Base-by-base conservation (phyloP, 2,329 filamentous ascomycete species). In the Alternaria ventricosa region DNA sequence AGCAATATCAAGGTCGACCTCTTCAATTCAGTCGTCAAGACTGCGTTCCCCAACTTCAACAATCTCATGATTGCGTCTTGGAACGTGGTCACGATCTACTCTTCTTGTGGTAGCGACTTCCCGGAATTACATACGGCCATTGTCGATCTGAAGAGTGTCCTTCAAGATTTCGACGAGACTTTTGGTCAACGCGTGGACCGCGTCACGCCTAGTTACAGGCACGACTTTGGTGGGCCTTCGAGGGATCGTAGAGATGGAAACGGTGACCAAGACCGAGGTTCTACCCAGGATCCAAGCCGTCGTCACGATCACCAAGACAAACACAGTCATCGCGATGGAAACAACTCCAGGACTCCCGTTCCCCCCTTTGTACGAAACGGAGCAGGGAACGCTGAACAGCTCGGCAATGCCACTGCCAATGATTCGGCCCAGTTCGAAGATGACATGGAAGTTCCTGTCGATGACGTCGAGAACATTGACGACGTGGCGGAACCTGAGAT, bases 21-120 rank as follows among this genome's bases (percentile, higher is more conserved):
- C 6, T 79, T 78, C 69, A 67, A 78, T 47, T 68, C 57, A 3
- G 65, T 78, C 9, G 50, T 71, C 27, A 70, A 69, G 41, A 65
- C 69, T 0, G 73, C 75, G 0, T 73, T 78, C 9, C 75, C 76
- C 1, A 70, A 71, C 41, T 75, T 77, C 55, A 72, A 78, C 45
- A 72, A 75, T 36, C 28, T 78, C 49, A 70, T 78, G 65, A 71
- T 69, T 50, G 75, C 76, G 13, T 66, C 71, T 0, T 78, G 75
- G 75, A 79, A 78, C 33, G 71, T 75, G 4, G 68, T 77, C 4
- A 71, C 70, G 0, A 64, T 79, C n/a, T 75, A 77, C 54, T 60
- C 66, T 18, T 63, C 70, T 18, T 61, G 70, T 2, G 75, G 74
- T 1, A 74, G 66, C 12, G 72, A 78, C 54, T 73, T 73, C 22